Evolutionary conservation across 1,284 basidiomycete species (phyloP), one percentile per base, ranked within the genome.

Genomic region (Cystobasidium slooffiae): DNA sequence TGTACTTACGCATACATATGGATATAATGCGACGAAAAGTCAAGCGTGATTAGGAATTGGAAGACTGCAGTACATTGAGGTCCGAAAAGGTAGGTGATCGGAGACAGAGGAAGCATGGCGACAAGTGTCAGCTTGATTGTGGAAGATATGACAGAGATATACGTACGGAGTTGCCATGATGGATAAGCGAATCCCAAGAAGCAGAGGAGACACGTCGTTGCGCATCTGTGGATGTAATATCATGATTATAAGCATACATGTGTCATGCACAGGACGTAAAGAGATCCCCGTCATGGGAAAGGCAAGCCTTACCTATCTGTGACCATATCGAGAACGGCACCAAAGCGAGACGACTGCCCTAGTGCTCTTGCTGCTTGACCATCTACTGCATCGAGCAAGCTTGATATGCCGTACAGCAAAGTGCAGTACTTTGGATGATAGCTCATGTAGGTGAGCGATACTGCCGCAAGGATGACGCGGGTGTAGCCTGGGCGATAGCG

Each of bases 1-100:
- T 18, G 1, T 1, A 83, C 87, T 75, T 80, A 94, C 94, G 94
- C 96, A 84, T 98, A 97, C 96, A 99, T 99, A 85, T 99, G 97
- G 88, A 99, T 98, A 85, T 98, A 99, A 83, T 99, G 96, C 80
- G 93, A 96, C 78, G 91, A 91, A 83, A 99, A 99, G 84, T 99
- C 97, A 77, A 99, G 89, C 0, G 95, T 89, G 83, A 99, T 98
- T 76, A 99, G 88, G 83, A 91, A 91, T 84, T 97, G 94, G 86
- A 99, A 98, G 65, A 90, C 66, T 68, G 66, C 44, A 37, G 4
- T 9, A 24, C 46, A 12, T 44, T 22, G 43, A 55, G 5, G 20
- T 68, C 39, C 39, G 24, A 31, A 39, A 1, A 31, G 9, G 39
- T 41, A 43, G 14, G 56, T n/a, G 18, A 59, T 59, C 31, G 31